Evolutionary conservation across 352 stramenopile species (phyloP).

Genomic region (Phytophthora macrochlamydospora): DNA sequence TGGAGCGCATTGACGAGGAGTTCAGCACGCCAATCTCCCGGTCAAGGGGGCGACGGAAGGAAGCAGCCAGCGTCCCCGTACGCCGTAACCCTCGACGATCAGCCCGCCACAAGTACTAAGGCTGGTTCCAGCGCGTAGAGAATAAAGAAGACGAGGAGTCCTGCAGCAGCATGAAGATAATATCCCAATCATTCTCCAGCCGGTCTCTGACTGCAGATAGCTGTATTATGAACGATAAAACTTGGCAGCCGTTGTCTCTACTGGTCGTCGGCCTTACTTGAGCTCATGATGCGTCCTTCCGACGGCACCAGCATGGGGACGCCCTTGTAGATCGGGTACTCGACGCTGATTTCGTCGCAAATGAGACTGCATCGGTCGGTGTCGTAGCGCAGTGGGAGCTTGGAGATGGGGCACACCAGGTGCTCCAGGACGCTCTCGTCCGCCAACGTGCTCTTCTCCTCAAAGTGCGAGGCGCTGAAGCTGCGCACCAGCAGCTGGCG

Average conservation of each 20-base stretch:
- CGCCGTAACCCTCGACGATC: constrained; percentile 79
- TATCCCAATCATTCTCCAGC: constrained; percentile 2
- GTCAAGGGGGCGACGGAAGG: constrained; percentile 56
- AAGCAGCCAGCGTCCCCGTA: constrained; percentile 60
- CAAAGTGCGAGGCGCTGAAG: constrained; percentile 25
- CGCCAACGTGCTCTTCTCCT: constrained; percentile 31
- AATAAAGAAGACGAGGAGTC: constrained; percentile 17
- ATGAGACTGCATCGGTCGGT: constrained; percentile 59
- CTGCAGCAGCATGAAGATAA: not conserved
- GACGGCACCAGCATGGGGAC: constrained; percentile 75
- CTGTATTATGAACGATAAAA: constrained; percentile 6
- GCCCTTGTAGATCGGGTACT: constrained; percentile 83
- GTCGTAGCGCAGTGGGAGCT: constrained; percentile 81
- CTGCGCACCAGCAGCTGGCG: not conserved
- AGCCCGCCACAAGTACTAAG: constrained; percentile 72
- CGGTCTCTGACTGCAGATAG: not conserved
- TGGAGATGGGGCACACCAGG: constrained; percentile 87
- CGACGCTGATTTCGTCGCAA: constrained; percentile 83
- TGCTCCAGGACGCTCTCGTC: constrained; percentile 81
- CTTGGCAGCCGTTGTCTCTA: not conserved
- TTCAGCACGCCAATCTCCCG: constrained; percentile 75
- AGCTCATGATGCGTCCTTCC: constrained; percentile 72
- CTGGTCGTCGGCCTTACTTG: constrained; percentile 29
- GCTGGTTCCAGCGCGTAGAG: constrained; percentile 10
- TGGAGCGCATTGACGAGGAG: constrained; percentile 83